phyloP scores from a whole-genome alignment of 441 rosid genomes.

The Viola pubescens region DNA sequence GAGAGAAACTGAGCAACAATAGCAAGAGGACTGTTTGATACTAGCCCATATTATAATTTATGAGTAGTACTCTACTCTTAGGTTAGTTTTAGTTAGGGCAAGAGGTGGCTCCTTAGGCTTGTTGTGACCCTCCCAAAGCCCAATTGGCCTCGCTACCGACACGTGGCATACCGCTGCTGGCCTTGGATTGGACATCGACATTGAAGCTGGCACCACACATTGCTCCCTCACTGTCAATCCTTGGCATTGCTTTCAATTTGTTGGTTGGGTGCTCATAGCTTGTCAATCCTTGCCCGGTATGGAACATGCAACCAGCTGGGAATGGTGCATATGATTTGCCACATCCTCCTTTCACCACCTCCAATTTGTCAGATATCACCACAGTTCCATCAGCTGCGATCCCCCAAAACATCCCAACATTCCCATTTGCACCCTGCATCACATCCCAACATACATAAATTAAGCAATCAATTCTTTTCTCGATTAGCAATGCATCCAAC shows the following conservation, averaged over 20 bases:
- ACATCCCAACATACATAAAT: background rate
- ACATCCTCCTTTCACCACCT: conserved; percentile 71
- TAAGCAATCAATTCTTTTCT: no score
- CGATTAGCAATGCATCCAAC: no score
- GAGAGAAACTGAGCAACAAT: background rate
- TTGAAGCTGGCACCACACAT: conserved; percentile 79
- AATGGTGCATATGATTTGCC: conserved; percentile 89
- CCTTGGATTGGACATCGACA: conserved; percentile 57
- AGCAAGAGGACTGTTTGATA: background rate
- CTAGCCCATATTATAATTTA: no score
- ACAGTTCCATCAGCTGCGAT: conserved; percentile 79
- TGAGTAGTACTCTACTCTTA: no score
- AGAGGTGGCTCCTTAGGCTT: conserved; percentile 4
- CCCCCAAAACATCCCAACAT: conserved; percentile 69
- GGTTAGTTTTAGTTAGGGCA: no score
- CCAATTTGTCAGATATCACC: conserved; percentile 59
- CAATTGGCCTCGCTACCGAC: conserved; percentile 92
- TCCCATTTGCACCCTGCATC: conserved; percentile 61
- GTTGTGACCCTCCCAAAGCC: conserved; percentile 35
- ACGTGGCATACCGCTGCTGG: conserved; percentile 49
- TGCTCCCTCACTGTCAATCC: conserved; percentile 80
- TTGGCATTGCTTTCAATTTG: conserved; percentile 71
- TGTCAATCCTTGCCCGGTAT: conserved; percentile 71
- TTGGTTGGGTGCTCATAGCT: conserved; percentile 86
- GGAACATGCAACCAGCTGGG: conserved; percentile 91